These are phyloP conservation scores for Nicotiana obtusifolia DNA, from an alignment of 257 asterid species.

Conservation along the genomic window DNA sequence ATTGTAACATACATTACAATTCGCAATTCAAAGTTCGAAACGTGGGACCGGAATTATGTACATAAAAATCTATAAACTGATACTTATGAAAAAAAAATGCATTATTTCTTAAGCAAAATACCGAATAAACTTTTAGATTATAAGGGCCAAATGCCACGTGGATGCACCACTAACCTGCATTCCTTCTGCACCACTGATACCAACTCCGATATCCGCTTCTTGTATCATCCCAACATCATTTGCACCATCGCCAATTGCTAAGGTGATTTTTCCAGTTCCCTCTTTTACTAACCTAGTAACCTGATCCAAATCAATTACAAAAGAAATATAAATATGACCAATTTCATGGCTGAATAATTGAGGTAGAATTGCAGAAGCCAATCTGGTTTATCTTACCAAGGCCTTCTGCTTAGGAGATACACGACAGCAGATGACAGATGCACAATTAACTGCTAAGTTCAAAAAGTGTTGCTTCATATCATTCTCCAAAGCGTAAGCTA, in stretches of 20 bases:
- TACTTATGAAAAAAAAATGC: no score
- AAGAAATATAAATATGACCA: neutral
- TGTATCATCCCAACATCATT: conserved; percentile 99
- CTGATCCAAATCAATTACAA: conserved; percentile 29
- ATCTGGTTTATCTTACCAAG: conserved; percentile 42
- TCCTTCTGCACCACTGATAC: conserved; percentile 99
- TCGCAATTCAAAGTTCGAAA: neutral
- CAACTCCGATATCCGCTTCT: conserved; percentile 99
- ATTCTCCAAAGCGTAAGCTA: conserved; percentile 73
- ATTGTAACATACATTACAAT: neutral
- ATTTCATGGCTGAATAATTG: neutral
- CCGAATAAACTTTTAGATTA: neutral
- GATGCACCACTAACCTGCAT: conserved; percentile 76
- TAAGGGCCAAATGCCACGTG: conserved; percentile 1
- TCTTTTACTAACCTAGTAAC: conserved; percentile 92
- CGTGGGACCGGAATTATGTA: neutral
- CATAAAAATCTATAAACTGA: neutral
- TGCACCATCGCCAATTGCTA: conserved; percentile 99
- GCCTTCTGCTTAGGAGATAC: conserved; percentile 99
- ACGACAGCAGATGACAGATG: conserved; percentile 98
- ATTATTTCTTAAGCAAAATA: neutral
- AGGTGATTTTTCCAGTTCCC: conserved; percentile 92
- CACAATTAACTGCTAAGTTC: conserved; percentile 79
- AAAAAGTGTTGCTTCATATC: conserved; percentile 73
- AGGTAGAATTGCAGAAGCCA: neutral